Percentiles rank a stretch among this genome's conserved stretches.
phyloP scores from a whole-genome alignment of 2,329 filamentous ascomycete species.

The Nemania abortiva region DNA sequence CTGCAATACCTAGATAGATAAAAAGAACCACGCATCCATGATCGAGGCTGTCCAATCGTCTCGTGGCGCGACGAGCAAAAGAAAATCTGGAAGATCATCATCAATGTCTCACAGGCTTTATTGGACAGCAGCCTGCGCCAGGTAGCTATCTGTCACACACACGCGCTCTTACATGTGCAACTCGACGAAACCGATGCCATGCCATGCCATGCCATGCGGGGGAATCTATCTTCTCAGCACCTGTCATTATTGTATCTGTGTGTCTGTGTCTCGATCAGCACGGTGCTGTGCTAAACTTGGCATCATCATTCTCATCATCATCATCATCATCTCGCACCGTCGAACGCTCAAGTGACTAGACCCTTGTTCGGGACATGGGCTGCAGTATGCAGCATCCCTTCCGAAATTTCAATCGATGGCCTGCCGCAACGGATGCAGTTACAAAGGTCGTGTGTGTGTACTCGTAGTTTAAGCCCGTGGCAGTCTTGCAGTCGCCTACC shows the following conservation, averaged over 20 bases:
- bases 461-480: neutral
- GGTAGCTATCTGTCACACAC: slow-evolving; percentile 23
- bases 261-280: slow-evolving; percentile 16
- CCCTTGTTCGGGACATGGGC: slow-evolving; percentile 41
- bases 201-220: slow-evolving; percentile 33
- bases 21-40: slow-evolving; percentile 41
- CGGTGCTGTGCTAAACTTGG: slow-evolving; percentile 15
- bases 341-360: slow-evolving; percentile 36
- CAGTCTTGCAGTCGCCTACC: neutral
- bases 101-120: slow-evolving; percentile 36
- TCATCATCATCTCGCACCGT: slow-evolving; percentile 15
- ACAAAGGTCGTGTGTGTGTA: neutral
- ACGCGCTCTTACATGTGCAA: slow-evolving; percentile 15
- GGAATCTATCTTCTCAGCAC: slow-evolving; percentile 35
- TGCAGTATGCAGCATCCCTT: slow-evolving; percentile 43
- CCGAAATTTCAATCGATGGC: slow-evolving; percentile 40
- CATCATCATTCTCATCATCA: slow-evolving; percentile 19
- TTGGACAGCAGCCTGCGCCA: slow-evolving; percentile 31
- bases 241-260: slow-evolving; percentile 20
- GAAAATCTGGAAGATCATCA: slow-evolving; percentile 31
- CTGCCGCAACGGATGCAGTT: slow-evolving; percentile 27
- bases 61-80: slow-evolving; percentile 29
- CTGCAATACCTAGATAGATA: slow-evolving; percentile 7
- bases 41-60: slow-evolving; percentile 34
- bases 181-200: slow-evolving; percentile 31